Evolutionary conservation across 805 yeast genomes (phyloP).

Genomic region (Starmerella ratchasimensis): DNA sequence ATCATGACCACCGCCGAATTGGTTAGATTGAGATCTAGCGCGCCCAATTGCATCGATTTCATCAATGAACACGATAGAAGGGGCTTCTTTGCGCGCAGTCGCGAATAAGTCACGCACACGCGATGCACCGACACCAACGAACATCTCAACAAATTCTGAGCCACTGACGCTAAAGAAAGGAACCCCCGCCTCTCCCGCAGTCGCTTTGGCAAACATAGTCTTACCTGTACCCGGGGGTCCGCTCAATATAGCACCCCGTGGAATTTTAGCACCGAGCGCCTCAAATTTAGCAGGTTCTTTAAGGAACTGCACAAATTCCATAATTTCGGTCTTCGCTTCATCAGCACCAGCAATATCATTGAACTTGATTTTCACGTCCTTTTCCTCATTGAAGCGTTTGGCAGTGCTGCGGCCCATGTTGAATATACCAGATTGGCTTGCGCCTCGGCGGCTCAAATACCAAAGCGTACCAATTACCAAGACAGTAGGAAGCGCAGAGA

Average conservation of each 20-base stretch:
- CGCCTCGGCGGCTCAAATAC: conserved; percentile 62
- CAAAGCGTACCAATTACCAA: conserved; percentile 78
- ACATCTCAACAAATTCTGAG: conserved; percentile 96
- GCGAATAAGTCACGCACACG: conserved; percentile 91
- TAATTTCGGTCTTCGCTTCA: conserved; percentile 93
- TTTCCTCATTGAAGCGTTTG: conserved; percentile 78
- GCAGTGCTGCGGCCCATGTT: conserved; percentile 85
- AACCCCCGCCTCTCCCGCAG: conserved; percentile 98
- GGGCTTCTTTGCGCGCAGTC: conserved; percentile 87
- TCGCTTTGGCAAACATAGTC: conserved; percentile 90
- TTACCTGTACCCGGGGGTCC: conserved; percentile 99
- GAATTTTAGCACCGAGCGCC: conserved; percentile 88
- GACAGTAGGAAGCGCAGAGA: conserved; percentile 78
- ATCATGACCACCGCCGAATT: conserved; percentile 67
- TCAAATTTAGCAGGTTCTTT: conserved; percentile 85
- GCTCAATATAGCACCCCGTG: conserved; percentile 91
- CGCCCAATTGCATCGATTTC: conserved; percentile 99
- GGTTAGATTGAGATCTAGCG: conserved; percentile 44
- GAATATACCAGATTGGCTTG: conserved; percentile 60
- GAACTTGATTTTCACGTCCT: conserved; percentile 76
- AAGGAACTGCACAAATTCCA: conserved; percentile 92
- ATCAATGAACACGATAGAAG: conserved; percentile 91
- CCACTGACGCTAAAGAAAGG: conserved; percentile 94
- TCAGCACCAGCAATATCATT: conserved; percentile 95
- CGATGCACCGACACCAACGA: conserved; percentile 98